phyloP scores from a whole-genome alignment of 441 rosid species.

The Arabidopsis hybrid region DNA sequence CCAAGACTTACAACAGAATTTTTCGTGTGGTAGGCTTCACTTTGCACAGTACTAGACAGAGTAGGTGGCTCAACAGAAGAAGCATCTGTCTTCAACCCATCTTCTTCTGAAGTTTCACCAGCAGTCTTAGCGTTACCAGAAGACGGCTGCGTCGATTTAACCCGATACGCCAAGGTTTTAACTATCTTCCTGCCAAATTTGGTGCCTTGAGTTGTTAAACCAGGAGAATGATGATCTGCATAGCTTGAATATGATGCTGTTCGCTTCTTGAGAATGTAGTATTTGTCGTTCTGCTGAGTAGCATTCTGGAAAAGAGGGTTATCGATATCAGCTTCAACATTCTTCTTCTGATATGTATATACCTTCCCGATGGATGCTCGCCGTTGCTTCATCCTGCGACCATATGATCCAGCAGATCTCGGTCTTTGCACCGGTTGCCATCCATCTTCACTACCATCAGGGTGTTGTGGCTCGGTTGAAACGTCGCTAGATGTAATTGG shows the following conservation, averaged over 20 bases:
- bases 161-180: conserved; percentile 87
- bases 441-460: conserved; percentile 74
- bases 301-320: conserved; percentile 59
- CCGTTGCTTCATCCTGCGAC: conserved; percentile 85
- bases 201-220: conserved; percentile 61
- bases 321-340: conserved; percentile 61
- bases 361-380: conserved; percentile 83
- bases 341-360: conserved; percentile 78
- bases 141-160: conserved; percentile 70
- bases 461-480: conserved; percentile 52
- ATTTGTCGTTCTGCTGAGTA: conserved; percentile 71
- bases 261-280: conserved; percentile 76
- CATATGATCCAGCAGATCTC: conserved; percentile 78
- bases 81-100: conserved; percentile 49
- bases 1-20: conserved; percentile 70
- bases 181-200: conserved; percentile 84
- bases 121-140: conserved; percentile 49
- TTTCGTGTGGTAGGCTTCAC: conserved; percentile 53
- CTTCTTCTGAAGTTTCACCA: conserved; percentile 52
- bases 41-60: conserved; percentile 47
- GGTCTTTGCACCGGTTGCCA: conserved; percentile 99
- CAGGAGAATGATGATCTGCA: conserved; percentile 61
- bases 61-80: conserved; percentile 56
- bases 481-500: conserved; percentile 48
- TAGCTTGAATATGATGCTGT: conserved; percentile 71